These are phyloP conservation scores for Omphalea diandra DNA, from an alignment of 441 rosid species.

Conservation along the genomic window DNA sequence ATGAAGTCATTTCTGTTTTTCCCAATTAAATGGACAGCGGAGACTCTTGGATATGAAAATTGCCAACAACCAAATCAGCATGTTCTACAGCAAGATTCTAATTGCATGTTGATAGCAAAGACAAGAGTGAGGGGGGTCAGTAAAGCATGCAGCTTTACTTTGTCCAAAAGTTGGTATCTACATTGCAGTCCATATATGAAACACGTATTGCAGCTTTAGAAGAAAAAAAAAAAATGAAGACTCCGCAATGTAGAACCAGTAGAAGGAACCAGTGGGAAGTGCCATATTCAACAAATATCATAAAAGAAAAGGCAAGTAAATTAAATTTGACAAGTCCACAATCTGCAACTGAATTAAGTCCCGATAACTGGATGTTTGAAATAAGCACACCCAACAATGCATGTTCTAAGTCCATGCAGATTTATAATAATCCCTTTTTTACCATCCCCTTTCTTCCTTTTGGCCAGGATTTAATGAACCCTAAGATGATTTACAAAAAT, in stretches of 20 bases:
- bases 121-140: too few species aligned
- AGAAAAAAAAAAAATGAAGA: neutral
- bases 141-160: neutral
- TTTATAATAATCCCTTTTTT: neutral
- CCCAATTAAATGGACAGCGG: neutral
- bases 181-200: neutral
- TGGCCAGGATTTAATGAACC: slow-evolving; percentile 13
- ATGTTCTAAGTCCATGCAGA: neutral
- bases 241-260: neutral
- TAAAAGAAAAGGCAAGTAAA: neutral
- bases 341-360: neutral
- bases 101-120: neutral
- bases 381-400: neutral
- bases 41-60: neutral
- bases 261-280: neutral
- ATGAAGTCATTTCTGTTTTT: neutral
- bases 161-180: neutral
- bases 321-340: neutral
- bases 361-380: neutral
- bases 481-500: slow-evolving; percentile 10
- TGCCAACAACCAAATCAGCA: neutral
- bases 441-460: neutral
- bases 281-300: neutral
- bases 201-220: neutral
- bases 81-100: neutral